Conservation (phyloP, 2,329 filamentous ascomycete genomes). For the Colletotrichum sp. region DNA sequence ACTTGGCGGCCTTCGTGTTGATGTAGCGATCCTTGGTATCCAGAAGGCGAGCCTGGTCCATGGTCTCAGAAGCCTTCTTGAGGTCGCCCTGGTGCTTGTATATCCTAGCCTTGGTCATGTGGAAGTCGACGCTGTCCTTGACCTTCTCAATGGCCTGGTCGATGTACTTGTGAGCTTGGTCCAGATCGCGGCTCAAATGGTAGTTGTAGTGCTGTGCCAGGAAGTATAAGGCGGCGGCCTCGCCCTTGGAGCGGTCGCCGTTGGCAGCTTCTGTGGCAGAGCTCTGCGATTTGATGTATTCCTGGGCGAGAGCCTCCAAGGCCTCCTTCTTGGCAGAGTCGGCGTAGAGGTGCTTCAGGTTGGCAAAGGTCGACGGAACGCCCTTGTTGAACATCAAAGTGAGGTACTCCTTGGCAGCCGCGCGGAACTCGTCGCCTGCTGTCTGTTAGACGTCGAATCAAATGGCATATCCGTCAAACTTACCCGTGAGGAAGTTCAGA, state of each 20-base stretch:
- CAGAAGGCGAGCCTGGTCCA: slow-evolving; percentile 85
- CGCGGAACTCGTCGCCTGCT: slow-evolving; percentile 76
- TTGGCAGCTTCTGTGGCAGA: slow-evolving; percentile 49
- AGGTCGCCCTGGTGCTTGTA: slow-evolving; percentile 87
- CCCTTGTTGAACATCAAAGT: slow-evolving; percentile 88
- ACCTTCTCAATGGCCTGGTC: slow-evolving; percentile 83
- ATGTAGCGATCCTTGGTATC: slow-evolving; percentile 95
- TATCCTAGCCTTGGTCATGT: slow-evolving; percentile 95
- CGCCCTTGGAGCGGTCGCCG: slow-evolving; percentile 62
- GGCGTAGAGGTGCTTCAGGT: slow-evolving; percentile 90
- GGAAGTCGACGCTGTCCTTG: slow-evolving; percentile 84
- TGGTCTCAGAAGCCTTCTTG: slow-evolving; percentile 79
- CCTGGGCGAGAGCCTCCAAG: slow-evolving; percentile 76
- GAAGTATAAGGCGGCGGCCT: slow-evolving; percentile 86
- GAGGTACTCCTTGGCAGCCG: slow-evolving; percentile 80
- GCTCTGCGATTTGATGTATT: slow-evolving; percentile 71
- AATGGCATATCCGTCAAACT: slow-evolving; percentile 19
- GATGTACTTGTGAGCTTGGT: slow-evolving; percentile 81
- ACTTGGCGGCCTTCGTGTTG: slow-evolving; percentile 98
- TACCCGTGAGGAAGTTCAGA: slow-evolving; percentile 83
- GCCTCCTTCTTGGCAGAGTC: slow-evolving; percentile 78
- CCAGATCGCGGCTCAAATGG: slow-evolving; percentile 80
- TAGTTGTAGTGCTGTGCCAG: slow-evolving; percentile 98
- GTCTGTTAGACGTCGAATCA: slow-evolving; percentile 23
- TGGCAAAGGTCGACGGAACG: slow-evolving; percentile 94